A percentile compares a stretch with the other conserved stretches of the same genome.
These are phyloP conservation scores for Sporothrix euskadiensis DNA, from an alignment of 2,329 filamentous ascomycete species.

Conservation along the genomic window DNA sequence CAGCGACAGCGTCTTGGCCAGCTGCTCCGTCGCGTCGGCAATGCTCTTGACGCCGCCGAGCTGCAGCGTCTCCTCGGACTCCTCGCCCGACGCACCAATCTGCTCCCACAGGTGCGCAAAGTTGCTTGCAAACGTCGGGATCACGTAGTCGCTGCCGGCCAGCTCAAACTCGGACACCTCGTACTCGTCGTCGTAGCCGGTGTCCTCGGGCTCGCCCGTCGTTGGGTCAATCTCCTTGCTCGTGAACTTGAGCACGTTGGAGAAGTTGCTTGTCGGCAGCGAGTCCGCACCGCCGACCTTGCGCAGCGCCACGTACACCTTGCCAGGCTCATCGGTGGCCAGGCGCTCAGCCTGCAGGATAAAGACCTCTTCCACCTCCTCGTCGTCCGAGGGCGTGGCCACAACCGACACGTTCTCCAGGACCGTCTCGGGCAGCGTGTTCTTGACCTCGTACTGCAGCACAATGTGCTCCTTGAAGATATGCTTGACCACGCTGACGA, in stretches of 20 bases:
- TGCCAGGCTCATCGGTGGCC: conserved; percentile 80
- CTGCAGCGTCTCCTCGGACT: conserved; percentile 88
- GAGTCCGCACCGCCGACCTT: conserved; percentile 73
- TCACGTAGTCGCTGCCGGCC: conserved; percentile 86
- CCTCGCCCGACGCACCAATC: conserved; percentile 82
- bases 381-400: conserved; percentile 76
- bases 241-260: conserved; percentile 93
- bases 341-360: conserved; percentile 87
- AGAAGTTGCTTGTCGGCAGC: conserved; percentile 80
- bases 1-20: conserved; percentile 81
- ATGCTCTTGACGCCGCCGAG: conserved; percentile 88
- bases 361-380: conserved; percentile 86
- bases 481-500: conserved; percentile 91
- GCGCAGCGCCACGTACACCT: conserved; percentile 93
- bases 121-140: conserved; percentile 90
- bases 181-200: conserved; percentile 96
- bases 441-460: conserved; percentile 95
- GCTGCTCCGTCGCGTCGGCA: conserved; percentile 87
- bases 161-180: conserved; percentile 93
- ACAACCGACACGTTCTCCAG: conserved; percentile 86
- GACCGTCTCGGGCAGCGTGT: conserved; percentile 88
- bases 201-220: conserved; percentile 87
- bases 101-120: conserved; percentile 97
- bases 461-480: conserved; percentile 97
- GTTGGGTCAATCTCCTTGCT: conserved; percentile 97